phyloP scores from a whole-genome alignment of 2,329 filamentous ascomycete genomes.

The Mycosphaerella sp. region DNA sequence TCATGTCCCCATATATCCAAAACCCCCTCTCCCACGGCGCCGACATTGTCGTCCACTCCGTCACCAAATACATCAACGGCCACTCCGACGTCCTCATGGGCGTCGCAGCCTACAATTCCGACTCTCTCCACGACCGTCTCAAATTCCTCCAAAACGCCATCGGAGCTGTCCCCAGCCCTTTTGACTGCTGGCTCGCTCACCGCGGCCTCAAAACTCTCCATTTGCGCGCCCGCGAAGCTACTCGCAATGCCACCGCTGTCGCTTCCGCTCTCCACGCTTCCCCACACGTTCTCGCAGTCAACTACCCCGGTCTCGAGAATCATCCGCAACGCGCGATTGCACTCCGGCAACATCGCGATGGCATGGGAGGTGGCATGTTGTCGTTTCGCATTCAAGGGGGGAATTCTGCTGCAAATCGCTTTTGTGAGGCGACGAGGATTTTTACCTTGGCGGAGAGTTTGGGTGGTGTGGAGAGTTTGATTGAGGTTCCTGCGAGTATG shows the following conservation, averaged over 20 bases:
- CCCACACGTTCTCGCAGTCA: conserved; percentile 77
- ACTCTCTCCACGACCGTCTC: conserved; percentile 67
- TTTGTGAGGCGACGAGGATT: conserved; percentile 82
- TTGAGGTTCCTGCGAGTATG: conserved; percentile 92
- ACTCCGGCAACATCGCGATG: conserved; percentile 83
- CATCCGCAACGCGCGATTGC: conserved; percentile 84
- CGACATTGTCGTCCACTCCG: conserved; percentile 92
- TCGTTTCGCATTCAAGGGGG: conserved; percentile 91
- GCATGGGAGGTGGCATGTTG: conserved; percentile 94
- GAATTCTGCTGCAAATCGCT: conserved; percentile 75
- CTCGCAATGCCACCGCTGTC: conserved; percentile 70
- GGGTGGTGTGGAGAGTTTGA: conserved; percentile 84
- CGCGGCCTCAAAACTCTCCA: conserved; percentile 95
- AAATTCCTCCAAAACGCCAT: conserved; percentile 96
- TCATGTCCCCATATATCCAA: conserved; percentile 92
- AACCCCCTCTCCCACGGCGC: conserved; percentile 93
- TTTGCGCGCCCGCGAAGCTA: conserved; percentile 79
- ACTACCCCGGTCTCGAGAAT: conserved; percentile 86
- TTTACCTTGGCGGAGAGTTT: conserved; percentile 91
- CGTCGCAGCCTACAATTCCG: conserved; percentile 87
- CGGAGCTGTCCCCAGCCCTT: conserved; percentile 86
- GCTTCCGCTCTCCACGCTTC: conserved; percentile 72
- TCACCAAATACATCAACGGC: conserved; percentile 99
- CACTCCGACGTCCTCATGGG: conserved; percentile 98
- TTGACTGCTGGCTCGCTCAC: conserved; percentile 98